Percentiles rank a stretch among this genome's conserved stretches.
Conservation (phyloP, 1,139 yeast species). For the Nakaseomyces uthaithaninus region DNA sequence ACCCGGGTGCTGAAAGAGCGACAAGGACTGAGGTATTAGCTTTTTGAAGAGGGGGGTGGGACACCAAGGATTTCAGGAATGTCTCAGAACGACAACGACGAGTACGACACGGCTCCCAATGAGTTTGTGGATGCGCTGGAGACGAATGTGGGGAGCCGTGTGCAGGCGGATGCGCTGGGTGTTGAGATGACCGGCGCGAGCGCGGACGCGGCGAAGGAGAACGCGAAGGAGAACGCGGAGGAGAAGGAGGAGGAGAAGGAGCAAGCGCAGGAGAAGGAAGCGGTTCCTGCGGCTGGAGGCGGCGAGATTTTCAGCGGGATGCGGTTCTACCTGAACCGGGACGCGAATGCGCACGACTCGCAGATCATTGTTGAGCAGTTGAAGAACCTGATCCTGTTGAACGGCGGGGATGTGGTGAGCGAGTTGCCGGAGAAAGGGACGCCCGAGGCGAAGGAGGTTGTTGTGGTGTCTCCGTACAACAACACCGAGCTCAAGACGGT, state of each 20-base stretch:
- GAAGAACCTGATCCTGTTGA: conserved; percentile 10
- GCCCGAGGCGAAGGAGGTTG: conserved; percentile 8
- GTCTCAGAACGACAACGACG: no score
- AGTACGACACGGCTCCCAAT: conserved; percentile 22
- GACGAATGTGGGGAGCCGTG: conserved; percentile 6
- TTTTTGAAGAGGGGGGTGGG: no score
- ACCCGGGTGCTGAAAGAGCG: no score
- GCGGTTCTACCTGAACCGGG: conserved; percentile 25
- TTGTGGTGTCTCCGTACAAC: conserved; percentile 29
- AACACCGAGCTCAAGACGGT: conserved; percentile 26
- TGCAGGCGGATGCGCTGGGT: neutral
- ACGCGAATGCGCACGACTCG: conserved; percentile 17
- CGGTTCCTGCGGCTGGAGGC: neutral
- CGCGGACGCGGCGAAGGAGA: neutral
- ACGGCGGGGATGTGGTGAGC: conserved; percentile 14
- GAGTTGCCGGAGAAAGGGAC: neutral
- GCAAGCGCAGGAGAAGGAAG: neutral
- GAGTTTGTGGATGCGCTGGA: conserved; percentile 22
- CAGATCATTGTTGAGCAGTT: conserved; percentile 13
- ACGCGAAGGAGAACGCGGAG: neutral
- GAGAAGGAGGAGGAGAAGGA: neutral
- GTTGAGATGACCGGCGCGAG: neutral
- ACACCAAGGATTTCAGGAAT: no score
- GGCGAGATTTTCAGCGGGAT: conserved; percentile 18
- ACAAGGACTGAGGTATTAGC: no score